phyloP scores from a whole-genome alignment of 176 grass and related monocot genomes.

The Oryza brachyantha region DNA sequence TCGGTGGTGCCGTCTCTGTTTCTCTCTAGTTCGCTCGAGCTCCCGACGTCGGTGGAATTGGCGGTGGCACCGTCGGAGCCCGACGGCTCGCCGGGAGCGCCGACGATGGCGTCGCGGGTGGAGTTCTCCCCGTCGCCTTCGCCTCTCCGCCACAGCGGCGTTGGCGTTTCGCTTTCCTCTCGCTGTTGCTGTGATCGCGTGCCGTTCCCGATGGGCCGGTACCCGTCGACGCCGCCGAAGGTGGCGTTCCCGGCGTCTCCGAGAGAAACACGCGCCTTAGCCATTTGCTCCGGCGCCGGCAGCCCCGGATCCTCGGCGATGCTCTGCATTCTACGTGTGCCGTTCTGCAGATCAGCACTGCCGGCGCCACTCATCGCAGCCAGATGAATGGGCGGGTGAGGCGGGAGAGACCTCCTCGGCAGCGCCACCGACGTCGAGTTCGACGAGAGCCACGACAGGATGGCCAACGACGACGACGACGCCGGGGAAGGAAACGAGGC shows the following conservation, averaged over 20 bases:
- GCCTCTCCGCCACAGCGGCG: background rate
- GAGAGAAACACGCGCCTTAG: background rate
- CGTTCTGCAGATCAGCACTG: background rate
- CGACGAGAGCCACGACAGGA: conserved; percentile 23
- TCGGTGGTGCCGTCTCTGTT: background rate
- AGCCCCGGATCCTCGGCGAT: background rate
- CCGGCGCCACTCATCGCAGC: background rate
- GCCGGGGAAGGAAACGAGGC: conserved; percentile 31
- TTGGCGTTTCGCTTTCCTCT: background rate
- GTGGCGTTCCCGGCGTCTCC: background rate
- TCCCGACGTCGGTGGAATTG: background rate
- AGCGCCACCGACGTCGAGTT: conserved; percentile 7
- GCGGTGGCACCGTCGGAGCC: background rate
- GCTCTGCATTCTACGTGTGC: background rate
- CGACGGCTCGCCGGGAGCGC: background rate
- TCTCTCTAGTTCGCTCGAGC: background rate
- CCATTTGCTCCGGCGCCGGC: background rate
- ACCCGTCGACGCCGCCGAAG: background rate
- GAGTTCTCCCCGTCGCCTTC: background rate
- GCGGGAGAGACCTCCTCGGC: background rate
- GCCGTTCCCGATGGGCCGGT: background rate
- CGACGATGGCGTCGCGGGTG: background rate
- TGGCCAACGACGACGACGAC: background rate
- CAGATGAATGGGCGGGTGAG: background rate
- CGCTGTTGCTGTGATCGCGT: background rate